Percentiles rank a stretch among this genome's conserved stretches.
phyloP scores from a whole-genome alignment of 1,284 basidiomycete species.

The Megacollybia platyphylla region DNA sequence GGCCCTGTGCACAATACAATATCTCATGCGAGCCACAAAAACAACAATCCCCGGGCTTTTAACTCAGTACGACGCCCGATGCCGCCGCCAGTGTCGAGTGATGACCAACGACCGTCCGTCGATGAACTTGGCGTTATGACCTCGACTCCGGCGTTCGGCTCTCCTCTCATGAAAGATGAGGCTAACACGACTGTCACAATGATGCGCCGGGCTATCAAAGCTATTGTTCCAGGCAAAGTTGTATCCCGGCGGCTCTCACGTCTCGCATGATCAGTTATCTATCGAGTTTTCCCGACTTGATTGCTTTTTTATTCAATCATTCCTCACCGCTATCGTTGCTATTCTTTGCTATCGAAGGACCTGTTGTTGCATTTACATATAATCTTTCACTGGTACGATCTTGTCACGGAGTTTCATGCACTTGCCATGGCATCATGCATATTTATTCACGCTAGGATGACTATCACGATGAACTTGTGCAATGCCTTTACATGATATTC shows the following conservation, averaged over 20 bases:
- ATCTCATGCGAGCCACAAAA: conserved; percentile 14
- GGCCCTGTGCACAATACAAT: conserved; percentile 20
- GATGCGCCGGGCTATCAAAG: conserved; percentile 55
- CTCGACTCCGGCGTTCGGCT: conserved; percentile 12
- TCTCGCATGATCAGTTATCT: conserved; percentile 6
- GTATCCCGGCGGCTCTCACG: conserved; percentile 31
- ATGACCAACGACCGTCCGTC: conserved; percentile 34
- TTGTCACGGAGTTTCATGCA: background rate
- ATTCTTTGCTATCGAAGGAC: background rate
- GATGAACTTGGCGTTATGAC: conserved; percentile 44
- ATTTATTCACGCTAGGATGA: background rate
- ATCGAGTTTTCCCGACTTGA: background rate
- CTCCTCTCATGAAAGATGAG: conserved; percentile 26
- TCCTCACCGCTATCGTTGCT: background rate
- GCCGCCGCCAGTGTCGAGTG: conserved; percentile 57
- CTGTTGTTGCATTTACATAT: background rate
- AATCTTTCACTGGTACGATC: background rate
- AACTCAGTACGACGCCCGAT: conserved; percentile 36
- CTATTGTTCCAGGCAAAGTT: conserved; percentile 45
- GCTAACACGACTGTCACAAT: conserved; percentile 36
- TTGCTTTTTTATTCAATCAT: background rate
- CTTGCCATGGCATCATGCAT: background rate
- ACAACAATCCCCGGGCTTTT: conserved; percentile 36
- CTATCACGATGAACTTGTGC: background rate
- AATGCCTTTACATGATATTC: background rate